Evolutionary conservation across 768 basidiomycete species (phyloP), one percentile per base, ranked within the genome.

Genomic region (Mycena belliarum): DNA sequence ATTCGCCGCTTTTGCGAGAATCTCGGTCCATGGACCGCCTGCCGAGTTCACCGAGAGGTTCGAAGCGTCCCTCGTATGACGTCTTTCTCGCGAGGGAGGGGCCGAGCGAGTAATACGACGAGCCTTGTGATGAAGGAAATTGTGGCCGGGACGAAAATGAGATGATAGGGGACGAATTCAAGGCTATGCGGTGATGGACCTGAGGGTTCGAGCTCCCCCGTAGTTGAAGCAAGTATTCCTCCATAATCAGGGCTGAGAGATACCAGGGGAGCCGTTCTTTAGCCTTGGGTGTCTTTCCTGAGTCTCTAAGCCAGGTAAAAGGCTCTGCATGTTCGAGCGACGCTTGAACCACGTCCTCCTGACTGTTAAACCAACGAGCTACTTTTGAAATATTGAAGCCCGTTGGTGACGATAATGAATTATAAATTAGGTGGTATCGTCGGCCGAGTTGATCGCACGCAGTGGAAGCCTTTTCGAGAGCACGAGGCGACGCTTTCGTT

Each of bases 281-380:
- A 33, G 64, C 60, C 47, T 66, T 38, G 70, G 70, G 51, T 68
- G 77, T 10, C 58, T 76, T 83, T 45, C 86, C 81, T 46, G 83
- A 73, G 60, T 90, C 87, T 64, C 83, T 87, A 26, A 91, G 72
- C 90, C 89, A 92, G 8, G 84, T 83, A 44, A 88, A 75, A 8
- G 89, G 87, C 65, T 92, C 90, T 0, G 81, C 79, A 50, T 79
- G 78, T 52, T 87, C 87, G 24, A 91, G 67, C 25, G 80, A 75
- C n/a, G 74, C 69, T 56, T 75, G 81, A 10, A 80, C 70, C n/a
- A 75, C 64, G 10, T 70, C 63, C 28, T 81, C 79, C 54, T 83
- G 83, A 28, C 71, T 69, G n/a, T 73, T 68, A 62, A 84, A 82
- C 90, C 90, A 92, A 20, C 79, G 82, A 28, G 76, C 78, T 26